Base-by-base conservation (phyloP, 2,329 filamentous ascomycete species). In the Colletotrichum sidae region DNA sequence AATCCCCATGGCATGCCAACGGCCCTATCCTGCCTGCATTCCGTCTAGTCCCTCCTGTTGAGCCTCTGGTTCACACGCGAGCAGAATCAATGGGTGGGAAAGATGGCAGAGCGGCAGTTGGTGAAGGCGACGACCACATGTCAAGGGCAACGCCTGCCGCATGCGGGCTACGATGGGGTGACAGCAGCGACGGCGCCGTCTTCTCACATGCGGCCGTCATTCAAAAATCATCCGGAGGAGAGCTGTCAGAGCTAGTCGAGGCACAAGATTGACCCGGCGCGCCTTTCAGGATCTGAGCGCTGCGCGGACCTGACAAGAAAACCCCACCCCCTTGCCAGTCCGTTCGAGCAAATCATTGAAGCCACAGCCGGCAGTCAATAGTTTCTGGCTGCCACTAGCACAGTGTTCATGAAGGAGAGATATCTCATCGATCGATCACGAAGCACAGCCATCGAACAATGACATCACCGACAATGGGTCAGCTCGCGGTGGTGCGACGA, bases 401-500 rank as follows among this genome's bases (percentile, higher is more conserved):
- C 44, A 38, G 56, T 34, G 11, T 38, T 45, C 10, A 35, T 33
- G 34, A 17, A 15, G 25, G 25, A 17, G 15, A 38, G 8, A 13
- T 15, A 38, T 38, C 34, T n/a, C 38, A 38, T 60, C 39, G 42
- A 42, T 47, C 41, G 63, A 66, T 63, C 42, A 6, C 34, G 33
- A 11, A 33, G 39, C 17, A 34, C 25, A 56, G 7, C 13, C 34
- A 57, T 63, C 37, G n/a, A 15, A 15, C 33, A 8, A 53, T 66
- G 63, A 66, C 63, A 63, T 66, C 63, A 63, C 15, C n/a, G 34
- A 13, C 25, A 17, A 25, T 45, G 42, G 33, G 42, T 5, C 25
- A 25, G 25, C 13, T 49, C 58, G 42, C 53, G 53, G 42, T 49
- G 34, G 52, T 57, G 47, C 46, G 34, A 53, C 53, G 52, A 15